Base-by-base conservation (phyloP, 768 basidiomycete species). In the Tricholoma matsutake region DNA sequence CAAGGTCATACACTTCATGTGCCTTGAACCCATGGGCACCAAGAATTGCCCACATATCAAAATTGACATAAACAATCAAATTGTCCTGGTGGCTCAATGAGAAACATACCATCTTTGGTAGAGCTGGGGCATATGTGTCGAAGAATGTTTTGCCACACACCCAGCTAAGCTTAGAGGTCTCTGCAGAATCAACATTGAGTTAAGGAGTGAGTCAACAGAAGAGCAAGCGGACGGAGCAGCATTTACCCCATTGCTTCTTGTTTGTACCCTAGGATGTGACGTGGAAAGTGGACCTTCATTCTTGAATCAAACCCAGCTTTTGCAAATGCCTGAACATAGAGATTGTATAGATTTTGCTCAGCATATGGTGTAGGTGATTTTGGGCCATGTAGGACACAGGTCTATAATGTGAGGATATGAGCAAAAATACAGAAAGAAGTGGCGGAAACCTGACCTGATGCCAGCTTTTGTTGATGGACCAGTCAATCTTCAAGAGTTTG, bases 81-180 rank as follows among this genome's bases (percentile, higher is more conserved):
- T 41, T 41, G 10, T 41, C 39, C 14, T 16, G n/a, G 39, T 41
- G 14, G 39, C 39, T 10, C 5, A 10, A 11, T 20, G 41, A 52
- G 18, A 45, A 45, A 53, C 20, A 31, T 60, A 69, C 69, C 31
- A 54, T 45, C 59, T 71, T 71, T 9, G 69, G 67, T 41, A 73
- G 45, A 0, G 71, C 60, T 0, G 71, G 69, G 7, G 61, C 58
- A 49, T 72, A 72, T 0, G 62, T 67, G 52, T 68, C 63, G 22
- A 58, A 52, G 52, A 64, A 72, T 14, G 68, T 67, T 14, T 67
- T 63, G 4, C 68, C 53, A 25, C 54, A 65, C 11, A 35, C 45
- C 72, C 72, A 73, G 6, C 72, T 69, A 25, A 73, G 58, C 34
- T 65, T 64, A 6, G 67, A 43, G 14, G 72, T 73, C n/a, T 68